Percentiles rank a stretch among this genome's conserved stretches.
Evolutionary conservation across 768 basidiomycete species (phyloP).

Genomic region (Termitomyces sp.): DNA sequence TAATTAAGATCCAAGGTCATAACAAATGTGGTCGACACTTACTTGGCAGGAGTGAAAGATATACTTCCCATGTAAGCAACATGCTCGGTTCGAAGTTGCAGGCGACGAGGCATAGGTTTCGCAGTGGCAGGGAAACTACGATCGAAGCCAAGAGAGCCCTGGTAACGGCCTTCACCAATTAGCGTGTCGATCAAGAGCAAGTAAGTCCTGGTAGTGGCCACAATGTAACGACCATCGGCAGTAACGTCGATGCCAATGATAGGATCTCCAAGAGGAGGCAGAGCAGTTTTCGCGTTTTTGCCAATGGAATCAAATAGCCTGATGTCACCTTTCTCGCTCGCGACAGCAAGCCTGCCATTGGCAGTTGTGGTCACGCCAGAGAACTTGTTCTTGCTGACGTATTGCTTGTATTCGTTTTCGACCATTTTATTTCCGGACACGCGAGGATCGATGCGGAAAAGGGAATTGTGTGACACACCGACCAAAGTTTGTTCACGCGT

Average conservation of each 20-base stretch:
- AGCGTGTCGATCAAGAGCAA: constrained; percentile 91
- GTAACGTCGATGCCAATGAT: constrained; percentile 95
- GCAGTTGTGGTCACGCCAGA: constrained; percentile 90
- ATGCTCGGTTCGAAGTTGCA: constrained; percentile 89
- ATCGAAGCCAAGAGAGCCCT: constrained; percentile 85
- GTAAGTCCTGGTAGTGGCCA: constrained; percentile 94
- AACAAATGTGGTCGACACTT: constrained; percentile 14
- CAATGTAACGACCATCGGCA: constrained; percentile 89
- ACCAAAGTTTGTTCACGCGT: constrained; percentile 91
- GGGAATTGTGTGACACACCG: constrained; percentile 88
- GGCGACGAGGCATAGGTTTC: constrained; percentile 86
- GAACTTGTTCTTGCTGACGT: constrained; percentile 92
- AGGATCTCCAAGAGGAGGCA: constrained; percentile 93
- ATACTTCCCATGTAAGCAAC: constrained; percentile 92
- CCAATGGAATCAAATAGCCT: constrained; percentile 93
- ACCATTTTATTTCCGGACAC: constrained; percentile 91
- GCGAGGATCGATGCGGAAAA: constrained; percentile 98
- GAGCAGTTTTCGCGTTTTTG: constrained; percentile 97
- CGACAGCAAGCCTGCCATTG: constrained; percentile 84
- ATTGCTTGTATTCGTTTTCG: constrained; percentile 94
- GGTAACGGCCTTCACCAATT: constrained; percentile 87
- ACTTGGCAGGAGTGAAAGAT: constrained; percentile 93
- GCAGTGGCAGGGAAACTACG: constrained; percentile 91
- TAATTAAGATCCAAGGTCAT: background rate
- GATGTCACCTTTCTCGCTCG: constrained; percentile 95